Percentiles rank a stretch among this genome's conserved stretches.
Conservation (phyloP, 2,329 filamentous ascomycete species). For the Boeremia exigua region DNA sequence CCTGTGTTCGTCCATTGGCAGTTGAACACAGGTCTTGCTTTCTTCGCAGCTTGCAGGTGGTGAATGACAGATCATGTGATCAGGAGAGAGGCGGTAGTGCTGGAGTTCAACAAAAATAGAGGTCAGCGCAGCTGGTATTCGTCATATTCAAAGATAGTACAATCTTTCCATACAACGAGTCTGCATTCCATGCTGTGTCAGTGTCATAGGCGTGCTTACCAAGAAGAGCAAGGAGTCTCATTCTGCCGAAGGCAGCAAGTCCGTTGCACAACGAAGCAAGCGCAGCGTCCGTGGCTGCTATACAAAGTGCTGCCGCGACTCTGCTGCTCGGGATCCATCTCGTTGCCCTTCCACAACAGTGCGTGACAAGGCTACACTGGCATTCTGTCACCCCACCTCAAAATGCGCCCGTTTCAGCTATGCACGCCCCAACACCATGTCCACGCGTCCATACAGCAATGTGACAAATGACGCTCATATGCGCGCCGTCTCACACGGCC, state of each 20-base stretch:
- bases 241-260: background rate
- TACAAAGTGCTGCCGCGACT: background rate
- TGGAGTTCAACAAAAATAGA: background rate
- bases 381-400: background rate
- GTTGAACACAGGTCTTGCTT: too few relatives aligned
- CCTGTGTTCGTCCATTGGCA: too few relatives aligned
- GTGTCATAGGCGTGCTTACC: background rate
- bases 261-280: background rate
- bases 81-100: background rate
- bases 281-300: background rate
- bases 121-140: too few relatives aligned
- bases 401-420: background rate
- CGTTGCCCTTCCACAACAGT: background rate
- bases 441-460: conserved; percentile 2
- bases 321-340: background rate
- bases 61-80: background rate
- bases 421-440: background rate
- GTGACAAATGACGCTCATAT: background rate
- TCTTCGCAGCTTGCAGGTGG: too few relatives aligned
- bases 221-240: background rate
- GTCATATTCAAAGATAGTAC: too few relatives aligned
- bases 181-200: background rate
- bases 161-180: background rate
- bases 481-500: background rate
- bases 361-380: too few relatives aligned